phyloP scores from a whole-genome alignment of 306 rosid species.

The Cucurbita ficifolia region DNA sequence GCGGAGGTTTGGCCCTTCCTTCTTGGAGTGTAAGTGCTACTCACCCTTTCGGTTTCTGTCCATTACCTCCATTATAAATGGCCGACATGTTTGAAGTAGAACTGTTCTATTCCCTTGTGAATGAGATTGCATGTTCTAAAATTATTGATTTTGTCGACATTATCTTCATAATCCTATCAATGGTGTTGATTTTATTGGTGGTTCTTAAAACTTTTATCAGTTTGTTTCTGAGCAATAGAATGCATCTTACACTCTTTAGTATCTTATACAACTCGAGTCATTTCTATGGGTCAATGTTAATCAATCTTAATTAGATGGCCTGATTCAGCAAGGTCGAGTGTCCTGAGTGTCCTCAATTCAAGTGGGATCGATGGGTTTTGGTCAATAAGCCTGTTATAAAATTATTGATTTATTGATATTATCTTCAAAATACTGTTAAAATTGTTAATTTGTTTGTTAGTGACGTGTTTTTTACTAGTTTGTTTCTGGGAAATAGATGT shows the following conservation, averaged over 20 bases:
- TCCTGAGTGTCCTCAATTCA: not conserved
- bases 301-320: not conserved
- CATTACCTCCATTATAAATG: not conserved
- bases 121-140: not conserved
- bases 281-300: not conserved
- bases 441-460: no score
- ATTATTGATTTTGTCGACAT: not conserved
- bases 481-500: no score
- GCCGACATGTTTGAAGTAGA: not conserved
- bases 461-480: no score
- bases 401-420: no score
- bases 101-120: not conserved
- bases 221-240: not conserved
- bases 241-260: not conserved
- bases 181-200: not conserved
- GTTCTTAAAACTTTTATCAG: not conserved
- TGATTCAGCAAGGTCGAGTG: not conserved
- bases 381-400: not conserved
- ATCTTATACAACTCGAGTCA: not conserved
- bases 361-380: not conserved
- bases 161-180: not conserved
- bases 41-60: not conserved
- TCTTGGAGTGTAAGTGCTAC: slow-evolving; percentile 85
- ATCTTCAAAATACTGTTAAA: no score
- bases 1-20: slow-evolving; percentile 98